Evolutionary conservation across 2,329 filamentous ascomycete species (phyloP), one percentile per base, ranked within the genome.

Genomic region (Trichothecium roseum): DNA sequence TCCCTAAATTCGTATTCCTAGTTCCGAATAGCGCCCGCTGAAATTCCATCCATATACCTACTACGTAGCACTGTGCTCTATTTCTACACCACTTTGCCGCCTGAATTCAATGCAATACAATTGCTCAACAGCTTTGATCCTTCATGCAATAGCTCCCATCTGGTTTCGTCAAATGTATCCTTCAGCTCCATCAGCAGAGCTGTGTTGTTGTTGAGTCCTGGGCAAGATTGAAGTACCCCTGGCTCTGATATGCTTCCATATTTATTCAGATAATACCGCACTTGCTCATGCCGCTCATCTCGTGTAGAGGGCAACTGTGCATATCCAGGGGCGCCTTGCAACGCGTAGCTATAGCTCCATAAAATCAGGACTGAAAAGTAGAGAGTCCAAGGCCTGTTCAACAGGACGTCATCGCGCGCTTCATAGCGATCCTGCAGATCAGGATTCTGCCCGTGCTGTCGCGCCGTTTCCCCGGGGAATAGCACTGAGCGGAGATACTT

Each of bases 301-400:
- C 69, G 68, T 1, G 67, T 79, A 27, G 55, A 57, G 37, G 83
- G 74, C 15, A 63, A 60, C 46, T 59, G 68, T 34, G 60, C 50
- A 4, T 57, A 60, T 6, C 69, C 63, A 38, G 84, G 74, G 0
- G 86, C 74, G 0, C 91, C 91, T 46, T 96, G 91, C 15, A 94
- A 65, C 0, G 89, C 87, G 53, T 79, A 95, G 3, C 88, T 89
- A 50, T 96, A 98, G 40, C 79, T 86, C 91, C 91, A 98, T 1
- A 96, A 84, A 16, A 95, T 85, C 12, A 98, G 69, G 1, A 81
- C 79, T 1, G 91, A 85, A 52, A 94, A 93, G 59, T 95, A 98
- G 35, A 96, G 66, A 9, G 95, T 87, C 89, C 91, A 98, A 0
- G 89, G 85, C 13, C 91, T 72, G 51, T 96, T 94, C 40, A 96